Base-by-base conservation (phyloP, 345 rosid genomes). In the Hevea brasiliensis region DNA sequence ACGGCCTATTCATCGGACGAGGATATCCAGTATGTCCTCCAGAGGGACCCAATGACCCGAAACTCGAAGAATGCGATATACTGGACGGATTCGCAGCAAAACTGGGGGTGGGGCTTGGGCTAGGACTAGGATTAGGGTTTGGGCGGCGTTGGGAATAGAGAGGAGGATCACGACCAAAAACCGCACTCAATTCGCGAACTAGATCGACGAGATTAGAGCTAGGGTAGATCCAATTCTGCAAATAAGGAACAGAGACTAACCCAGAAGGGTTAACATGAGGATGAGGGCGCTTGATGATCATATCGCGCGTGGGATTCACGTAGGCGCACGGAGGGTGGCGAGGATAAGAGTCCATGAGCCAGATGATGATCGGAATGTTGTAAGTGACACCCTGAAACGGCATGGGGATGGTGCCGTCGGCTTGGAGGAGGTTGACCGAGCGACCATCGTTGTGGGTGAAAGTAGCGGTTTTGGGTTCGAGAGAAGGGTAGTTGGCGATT, bases 371-470 rank as follows among this genome's bases (percentile, higher is more conserved):
- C 8, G 99, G 99, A 79, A 95, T 91, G 82, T 92, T 95, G 87
- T 95, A 95, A 72, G 86, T 90, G 62, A 89, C 87, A 58, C 92
- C 94, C 40, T 87, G 94, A 81, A 80, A 95, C 37, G 82, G 77
- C 92, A 90, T 92, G 53, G 96, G 99, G 59, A 91, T 47, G 59
- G 98, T 95, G 50, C 96, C 98, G 17, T 95, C 97, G 17, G 96
- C 93, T 68, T 95, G 96, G 74, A 95, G 94, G 63, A 95, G 97
- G 74, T 81, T 89, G 62, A 89, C 92, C 71, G 98, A 81, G 37
- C 97, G 90, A 56, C 98, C 99, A 18, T 95, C 98, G 96, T 90
- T 95, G 92, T 95, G 98, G 6, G 96, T 92, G 79, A 89, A 95
- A 45, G 89, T 82, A 53, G 99, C 93, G 27, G 96, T 89, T 76